A percentile compares a stretch with the other conserved stretches of the same genome.
phyloP scores from a whole-genome alignment of 148 eudicot genomes.

The Dianthus caryophyllus region DNA sequence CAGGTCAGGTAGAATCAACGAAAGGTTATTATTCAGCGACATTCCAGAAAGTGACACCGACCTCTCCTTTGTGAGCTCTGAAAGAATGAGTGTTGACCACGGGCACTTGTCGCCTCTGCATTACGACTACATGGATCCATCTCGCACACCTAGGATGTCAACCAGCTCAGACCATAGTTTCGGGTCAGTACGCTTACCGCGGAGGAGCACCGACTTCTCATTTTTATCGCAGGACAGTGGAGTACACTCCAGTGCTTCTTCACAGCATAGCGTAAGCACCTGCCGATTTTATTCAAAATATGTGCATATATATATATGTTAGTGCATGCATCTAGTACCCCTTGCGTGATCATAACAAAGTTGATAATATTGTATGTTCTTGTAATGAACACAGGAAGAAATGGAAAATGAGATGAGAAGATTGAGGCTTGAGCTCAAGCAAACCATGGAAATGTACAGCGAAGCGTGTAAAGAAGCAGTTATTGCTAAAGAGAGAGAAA shows the following conservation, averaged over 20 bases:
- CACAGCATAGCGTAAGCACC: constrained; percentile 37
- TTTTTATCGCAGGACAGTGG: constrained; percentile 51
- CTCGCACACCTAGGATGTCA: constrained; percentile 47
- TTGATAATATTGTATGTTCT: not conserved
- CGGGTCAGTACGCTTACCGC: constrained; percentile 41
- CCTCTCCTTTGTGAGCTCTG: constrained; percentile 72
- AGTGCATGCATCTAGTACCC: constrained; percentile 6
- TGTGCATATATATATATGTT: too few species aligned
- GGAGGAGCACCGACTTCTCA: constrained; percentile 46
- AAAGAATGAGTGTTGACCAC: constrained; percentile 61
- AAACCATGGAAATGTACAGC: constrained; percentile 82
- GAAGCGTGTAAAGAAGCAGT: constrained; percentile 93
- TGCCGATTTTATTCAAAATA: not conserved
- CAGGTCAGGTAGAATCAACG: constrained; percentile 48
- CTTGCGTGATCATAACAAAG: not conserved
- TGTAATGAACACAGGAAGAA: constrained; percentile 43
- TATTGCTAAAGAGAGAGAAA: constrained; percentile 64
- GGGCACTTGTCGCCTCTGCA: constrained; percentile 34
- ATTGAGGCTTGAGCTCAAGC: constrained; percentile 73
- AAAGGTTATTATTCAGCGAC: constrained; percentile 34
- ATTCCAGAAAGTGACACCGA: constrained; percentile 59
- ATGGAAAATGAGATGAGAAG: constrained; percentile 80
- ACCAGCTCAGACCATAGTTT: constrained; percentile 58
- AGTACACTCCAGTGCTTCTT: constrained; percentile 30
- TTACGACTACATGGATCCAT: constrained; percentile 41